Base-by-base conservation (phyloP, 2,329 filamentous ascomycete genomes). In the Claviceps arundinis region DNA sequence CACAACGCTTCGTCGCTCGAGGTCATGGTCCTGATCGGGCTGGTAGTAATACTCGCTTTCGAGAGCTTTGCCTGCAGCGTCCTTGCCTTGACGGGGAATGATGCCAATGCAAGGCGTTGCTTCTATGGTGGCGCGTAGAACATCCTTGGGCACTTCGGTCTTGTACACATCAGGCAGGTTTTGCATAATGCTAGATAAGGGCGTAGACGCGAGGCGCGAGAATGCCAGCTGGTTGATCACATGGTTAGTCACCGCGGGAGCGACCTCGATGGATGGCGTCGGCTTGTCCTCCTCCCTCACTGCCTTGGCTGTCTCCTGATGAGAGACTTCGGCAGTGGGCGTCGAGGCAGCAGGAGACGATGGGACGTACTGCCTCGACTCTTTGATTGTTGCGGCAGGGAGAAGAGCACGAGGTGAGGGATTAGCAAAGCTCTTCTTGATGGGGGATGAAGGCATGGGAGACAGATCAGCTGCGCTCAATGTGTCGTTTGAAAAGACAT, bases 11-110 rank as follows among this genome's bases (percentile, higher is more conserved):
- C 87, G 81, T 54, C 91, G 80, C 63, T 85, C 80, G 56, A 83
- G 78, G 63, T 97, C 89, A 2, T 77, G 73, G 64, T 98, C 93
- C 62, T 82, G 77, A 66, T 97, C 91, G 0, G 90, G 87, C 7
- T 96, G 76, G 63, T 98, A 98, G 70, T 97, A 97, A 67, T 94
- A 97, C 67, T 98, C 90, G 73, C 87, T 94, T 74, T 98, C 91
- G 1, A 98, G 78, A 6, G 84, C 73, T 71, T 96, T 93, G 59
- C 93, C 93, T 0, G 93, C 91, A 5, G 93, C 93, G 64, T 98
- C 93, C 68, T 97, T 98, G 64, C 93, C 93, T 65, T 91, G 84
- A 41, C 93, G 84, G 50, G 78, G 76, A 60, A 98, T 95, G 66
- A 93, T 85, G 47, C 93, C 93, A 56, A 97, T 82, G 64, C 89